Evolutionary conservation across 768 basidiomycete genomes (phyloP), one percentile per base, ranked within the genome.

Genomic region (Boletus patriciae): DNA sequence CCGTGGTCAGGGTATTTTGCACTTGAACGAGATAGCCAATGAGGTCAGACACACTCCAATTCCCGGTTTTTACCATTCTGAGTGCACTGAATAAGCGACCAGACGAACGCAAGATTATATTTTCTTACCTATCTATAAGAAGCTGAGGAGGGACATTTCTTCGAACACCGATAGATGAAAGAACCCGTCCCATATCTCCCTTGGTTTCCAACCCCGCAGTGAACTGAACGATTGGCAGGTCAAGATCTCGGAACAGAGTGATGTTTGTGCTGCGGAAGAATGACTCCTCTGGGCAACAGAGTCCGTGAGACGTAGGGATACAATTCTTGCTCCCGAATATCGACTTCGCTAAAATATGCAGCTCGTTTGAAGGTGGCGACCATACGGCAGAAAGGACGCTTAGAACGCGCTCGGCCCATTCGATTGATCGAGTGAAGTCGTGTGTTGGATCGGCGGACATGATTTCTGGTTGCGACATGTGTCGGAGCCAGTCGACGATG

Each of bases 331-430:
- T 15, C 23, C 11, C 16, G 21, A 54, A 48, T 15, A 42, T 7
- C 40, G 40, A 31, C 29, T 41, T 47, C 1, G 21, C 46, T 3
- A 38, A 33, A 7, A 5, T 6, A 33, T 2, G 77, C 3, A 47
- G 4, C 38, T 46, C 64, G 15, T 77, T 74, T 0, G 76, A 66
- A 16, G 91, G 66, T 5, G 81, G 79, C 13, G 82, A 77, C 91
- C 93, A 96, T 1, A 81, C 80, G 23, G 87, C 80, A 1, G 83
- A 76, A 7, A 93, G 67, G 42, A 83, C 75, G 2, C 66, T 66
- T 9, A 95, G 74, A 8, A 94, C 86, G 41, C 82, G 83, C 65
- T 95, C 94, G 0, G 92, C 83, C 82, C 94, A 95, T 15, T 73
- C 66, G 0, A 88, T 72, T 2, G 89, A 90, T 12, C 71, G 46